Conservation (phyloP, 257 asterid species). For the Fraxinus excelsior region DNA sequence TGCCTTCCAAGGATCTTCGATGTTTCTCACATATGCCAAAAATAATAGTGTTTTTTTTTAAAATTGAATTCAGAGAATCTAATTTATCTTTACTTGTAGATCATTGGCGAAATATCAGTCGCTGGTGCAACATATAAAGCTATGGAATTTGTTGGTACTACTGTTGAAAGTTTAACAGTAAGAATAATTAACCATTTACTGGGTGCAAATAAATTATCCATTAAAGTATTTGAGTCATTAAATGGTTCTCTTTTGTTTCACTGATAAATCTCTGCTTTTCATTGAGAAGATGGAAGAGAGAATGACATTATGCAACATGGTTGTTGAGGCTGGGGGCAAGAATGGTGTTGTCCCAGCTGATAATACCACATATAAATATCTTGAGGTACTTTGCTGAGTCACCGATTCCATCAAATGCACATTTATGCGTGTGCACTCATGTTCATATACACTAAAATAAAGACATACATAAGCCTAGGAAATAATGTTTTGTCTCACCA, state of each 20-base stretch:
- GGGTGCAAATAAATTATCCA: neutral
- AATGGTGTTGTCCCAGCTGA: slow-evolving; percentile 95
- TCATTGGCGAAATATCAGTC: slow-evolving; percentile 97
- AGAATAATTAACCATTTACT: slow-evolving; percentile 27
- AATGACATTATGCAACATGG: slow-evolving; percentile 99
- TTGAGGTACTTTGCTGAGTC: slow-evolving; percentile 55
- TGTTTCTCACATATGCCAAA: neutral
- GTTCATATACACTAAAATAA: neutral
- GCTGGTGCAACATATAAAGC: slow-evolving; percentile 98
- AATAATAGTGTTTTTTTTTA: neutral
- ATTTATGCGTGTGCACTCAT: neutral
- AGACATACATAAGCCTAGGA: neutral
- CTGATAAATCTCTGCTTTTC: slow-evolving; percentile 8
- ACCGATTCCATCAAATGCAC: neutral
- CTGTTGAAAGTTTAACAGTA: slow-evolving; percentile 92
- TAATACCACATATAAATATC: slow-evolving; percentile 82
- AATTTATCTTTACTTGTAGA: slow-evolving; percentile 47
- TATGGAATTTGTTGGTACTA: slow-evolving; percentile 93
- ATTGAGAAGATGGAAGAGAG: slow-evolving; percentile 92
- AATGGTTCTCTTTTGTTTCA: neutral
- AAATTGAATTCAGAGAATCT: neutral
- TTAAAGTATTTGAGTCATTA: neutral
- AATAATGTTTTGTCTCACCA: slow-evolving; percentile 7
- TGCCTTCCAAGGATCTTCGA: neutral
- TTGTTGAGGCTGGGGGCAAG: slow-evolving; percentile 96